These are phyloP conservation scores for Ophiocordyceps australis DNA, from an alignment of 2,329 filamentous ascomycete genomes.

Conservation along the genomic window DNA sequence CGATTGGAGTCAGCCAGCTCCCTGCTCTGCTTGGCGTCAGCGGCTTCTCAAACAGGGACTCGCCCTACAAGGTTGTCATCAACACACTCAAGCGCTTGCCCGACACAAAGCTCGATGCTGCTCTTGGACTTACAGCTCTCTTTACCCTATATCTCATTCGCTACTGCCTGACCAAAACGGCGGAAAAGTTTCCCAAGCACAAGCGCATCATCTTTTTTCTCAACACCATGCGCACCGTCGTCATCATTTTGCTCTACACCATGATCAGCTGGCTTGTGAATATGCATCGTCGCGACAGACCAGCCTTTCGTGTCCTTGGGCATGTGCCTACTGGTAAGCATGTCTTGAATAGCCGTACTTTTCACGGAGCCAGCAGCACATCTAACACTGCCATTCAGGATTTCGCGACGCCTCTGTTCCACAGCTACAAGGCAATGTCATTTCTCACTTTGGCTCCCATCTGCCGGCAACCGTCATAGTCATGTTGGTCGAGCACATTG, in stretches of 20 bases:
- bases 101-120: constrained; percentile 55
- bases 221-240: constrained; percentile 78
- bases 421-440: constrained; percentile 42
- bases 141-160: constrained; percentile 62
- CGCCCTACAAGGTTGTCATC: constrained; percentile 71
- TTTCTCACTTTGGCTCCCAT: constrained; percentile 50
- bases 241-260: constrained; percentile 84
- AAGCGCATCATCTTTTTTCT: constrained; percentile 74
- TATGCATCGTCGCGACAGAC: constrained; percentile 40
- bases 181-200: constrained; percentile 48
- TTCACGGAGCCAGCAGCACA: no score
- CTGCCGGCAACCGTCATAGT: constrained; percentile 78
- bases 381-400: constrained; percentile 26
- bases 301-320: constrained; percentile 57
- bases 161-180: constrained; percentile 40
- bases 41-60: constrained; percentile 53
- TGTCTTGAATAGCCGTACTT: no score
- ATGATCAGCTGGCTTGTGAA: constrained; percentile 80
- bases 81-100: constrained; percentile 60
- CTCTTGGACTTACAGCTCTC: constrained; percentile 73
- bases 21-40: constrained; percentile 65
- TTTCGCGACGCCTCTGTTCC: constrained; percentile 70
- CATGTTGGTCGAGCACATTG: constrained; percentile 64
- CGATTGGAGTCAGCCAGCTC: constrained; percentile 71
- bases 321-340: constrained; percentile 49